Conservation (phyloP, 805 yeast species). For the Saccharomyces eubayanus region DNA sequence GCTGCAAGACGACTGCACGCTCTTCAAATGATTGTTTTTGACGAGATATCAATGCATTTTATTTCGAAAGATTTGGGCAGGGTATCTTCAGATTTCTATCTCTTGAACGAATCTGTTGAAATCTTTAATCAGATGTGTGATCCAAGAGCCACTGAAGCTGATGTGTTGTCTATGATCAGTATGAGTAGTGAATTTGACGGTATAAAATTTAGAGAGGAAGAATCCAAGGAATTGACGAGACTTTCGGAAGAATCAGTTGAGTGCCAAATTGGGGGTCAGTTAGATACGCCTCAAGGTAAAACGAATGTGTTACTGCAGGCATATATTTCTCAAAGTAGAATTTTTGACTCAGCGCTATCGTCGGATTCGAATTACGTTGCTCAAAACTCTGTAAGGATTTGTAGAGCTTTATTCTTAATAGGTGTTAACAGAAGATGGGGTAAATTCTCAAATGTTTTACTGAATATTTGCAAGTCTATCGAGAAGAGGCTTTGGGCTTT, state of each 20-base stretch:
- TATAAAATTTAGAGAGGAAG: slow-evolving; percentile 83
- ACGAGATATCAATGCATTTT: slow-evolving; percentile 72
- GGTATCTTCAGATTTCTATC: slow-evolving; percentile 87
- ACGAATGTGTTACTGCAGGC: slow-evolving; percentile 84
- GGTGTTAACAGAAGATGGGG: slow-evolving; percentile 94
- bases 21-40: slow-evolving; percentile 88
- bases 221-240: slow-evolving; percentile 58
- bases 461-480: slow-evolving; percentile 78
- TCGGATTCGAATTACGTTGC: slow-evolving; percentile 92
- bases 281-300: slow-evolving; percentile 73
- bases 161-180: slow-evolving; percentile 76
- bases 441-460: slow-evolving; percentile 57
- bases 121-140: slow-evolving; percentile 77
- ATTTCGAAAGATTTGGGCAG: slow-evolving; percentile 86
- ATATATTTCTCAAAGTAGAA: slow-evolving; percentile 64
- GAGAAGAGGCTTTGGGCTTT: slow-evolving; percentile 83
- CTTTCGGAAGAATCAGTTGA: slow-evolving; percentile 54
- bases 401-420: slow-evolving; percentile 81
- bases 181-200: slow-evolving; percentile 92
- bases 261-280: slow-evolving; percentile 75
- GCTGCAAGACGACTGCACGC: slow-evolving; percentile 82
- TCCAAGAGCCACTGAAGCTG: slow-evolving; percentile 87
- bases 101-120: slow-evolving; percentile 78
- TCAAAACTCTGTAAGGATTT: slow-evolving; percentile 87
- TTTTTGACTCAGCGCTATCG: slow-evolving; percentile 70